A percentile compares a stretch with the other conserved stretches of the same genome.
Conservation (phyloP, 2,329 filamentous ascomycete genomes). For the Chaetomium sp. region DNA sequence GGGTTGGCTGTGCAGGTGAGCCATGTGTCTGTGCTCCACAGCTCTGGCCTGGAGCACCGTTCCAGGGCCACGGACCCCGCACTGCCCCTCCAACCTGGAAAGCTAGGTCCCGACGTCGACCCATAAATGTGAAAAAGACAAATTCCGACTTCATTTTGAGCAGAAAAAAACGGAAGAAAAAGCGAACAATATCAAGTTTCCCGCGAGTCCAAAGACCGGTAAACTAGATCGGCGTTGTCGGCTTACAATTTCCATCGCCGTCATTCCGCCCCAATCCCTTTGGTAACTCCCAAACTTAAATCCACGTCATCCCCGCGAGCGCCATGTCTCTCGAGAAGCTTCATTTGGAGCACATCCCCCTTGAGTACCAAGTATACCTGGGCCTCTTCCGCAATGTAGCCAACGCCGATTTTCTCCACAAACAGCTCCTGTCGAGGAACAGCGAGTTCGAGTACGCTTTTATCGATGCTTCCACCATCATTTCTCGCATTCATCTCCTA, state of each 20-base stretch:
- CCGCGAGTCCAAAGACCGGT: too few species aligned
- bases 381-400: conserved; percentile 68
- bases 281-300: neutral
- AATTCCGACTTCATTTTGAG: too few species aligned
- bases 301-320: neutral
- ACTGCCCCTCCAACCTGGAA: neutral
- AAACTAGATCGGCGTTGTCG: too few species aligned
- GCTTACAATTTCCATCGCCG: too few species aligned
- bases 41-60: too few species aligned
- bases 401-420: conserved; percentile 72
- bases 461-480: conserved; percentile 74
- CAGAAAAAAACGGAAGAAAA: too few species aligned
- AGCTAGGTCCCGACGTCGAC: too few species aligned
- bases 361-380: conserved; percentile 60
- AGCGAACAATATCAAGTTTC: too few species aligned
- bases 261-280: too few species aligned
- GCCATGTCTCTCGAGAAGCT: conserved; percentile 53
- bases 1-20: too few species aligned
- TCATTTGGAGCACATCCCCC: conserved; percentile 67
- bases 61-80: neutral
- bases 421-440: conserved; percentile 81
- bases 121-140: too few species aligned
- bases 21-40: too few species aligned
- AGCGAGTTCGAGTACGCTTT: conserved; percentile 87
- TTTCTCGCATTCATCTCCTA: conserved; percentile 66